Conservation (phyloP, 495 filamentous ascomycete genomes). For the Friedmanniomyces simplex region DNA sequence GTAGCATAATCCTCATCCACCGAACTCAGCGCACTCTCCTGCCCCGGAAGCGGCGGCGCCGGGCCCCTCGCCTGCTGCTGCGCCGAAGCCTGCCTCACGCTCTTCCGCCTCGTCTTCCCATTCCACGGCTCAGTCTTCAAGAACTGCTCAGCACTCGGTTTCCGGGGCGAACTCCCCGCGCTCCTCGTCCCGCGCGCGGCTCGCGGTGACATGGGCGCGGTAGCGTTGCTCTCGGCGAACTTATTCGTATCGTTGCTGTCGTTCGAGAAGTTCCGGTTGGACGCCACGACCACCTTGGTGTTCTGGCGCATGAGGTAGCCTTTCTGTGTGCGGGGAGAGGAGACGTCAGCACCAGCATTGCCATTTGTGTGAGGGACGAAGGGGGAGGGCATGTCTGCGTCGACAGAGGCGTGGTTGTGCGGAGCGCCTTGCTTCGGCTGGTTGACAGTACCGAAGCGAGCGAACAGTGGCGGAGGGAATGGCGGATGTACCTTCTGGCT, state of each 20-base stretch:
- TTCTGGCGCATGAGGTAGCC: constrained; percentile 98
- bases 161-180: constrained; percentile 59
- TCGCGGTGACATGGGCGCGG: constrained; percentile 33
- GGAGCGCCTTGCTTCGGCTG: neutral
- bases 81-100: constrained; percentile 49
- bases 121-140: constrained; percentile 99
- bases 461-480: constrained; percentile 37
- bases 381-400: constrained; percentile 4
- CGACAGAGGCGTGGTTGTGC: neutral
- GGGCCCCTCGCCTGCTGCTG: constrained; percentile 49
- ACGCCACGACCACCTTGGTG: constrained; percentile 89
- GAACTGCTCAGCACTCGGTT: constrained; percentile 58
- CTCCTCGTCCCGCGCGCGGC: constrained; percentile 46
- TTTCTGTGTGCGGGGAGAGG: constrained; percentile 55
- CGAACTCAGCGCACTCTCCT: constrained; percentile 58
- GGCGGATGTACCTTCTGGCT: constrained; percentile 77
- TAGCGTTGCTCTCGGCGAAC: constrained; percentile 22
- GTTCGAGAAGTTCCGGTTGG: constrained; percentile 42
- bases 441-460: constrained; percentile 2
- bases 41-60: constrained; percentile 77
- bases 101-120: constrained; percentile 57
- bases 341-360: constrained; percentile 12
- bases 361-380: constrained; percentile 4
- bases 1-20: constrained; percentile 50
- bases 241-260: constrained; percentile 31